Conservation (phyloP, 257 asterid species). For the Verbascum thapsus region DNA sequence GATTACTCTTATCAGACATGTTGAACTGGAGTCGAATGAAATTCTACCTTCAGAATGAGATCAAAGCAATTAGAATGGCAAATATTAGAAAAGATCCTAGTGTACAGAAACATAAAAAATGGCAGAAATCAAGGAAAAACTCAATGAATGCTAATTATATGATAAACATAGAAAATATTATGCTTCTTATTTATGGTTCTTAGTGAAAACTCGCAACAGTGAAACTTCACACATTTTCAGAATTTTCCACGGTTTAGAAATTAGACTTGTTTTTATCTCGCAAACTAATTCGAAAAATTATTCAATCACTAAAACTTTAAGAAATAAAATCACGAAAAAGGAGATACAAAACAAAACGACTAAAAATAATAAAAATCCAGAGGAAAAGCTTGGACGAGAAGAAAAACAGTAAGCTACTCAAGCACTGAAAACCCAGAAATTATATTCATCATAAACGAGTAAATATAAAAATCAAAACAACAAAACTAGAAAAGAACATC, state of each 20-base stretch:
- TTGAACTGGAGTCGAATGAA: constrained; percentile 18
- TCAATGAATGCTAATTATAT: neutral
- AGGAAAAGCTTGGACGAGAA: neutral
- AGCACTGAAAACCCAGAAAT: neutral
- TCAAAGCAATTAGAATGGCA: constrained; percentile 6
- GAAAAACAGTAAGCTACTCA: neutral
- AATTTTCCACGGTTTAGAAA: neutral
- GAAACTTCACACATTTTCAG: neutral
- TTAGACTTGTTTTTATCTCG: neutral
- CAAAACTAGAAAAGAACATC: neutral
- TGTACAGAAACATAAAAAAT: constrained; percentile 10
- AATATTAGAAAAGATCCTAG: no score
- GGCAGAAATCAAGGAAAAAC: constrained; percentile 7
- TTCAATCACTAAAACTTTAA: neutral
- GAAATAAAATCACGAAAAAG: neutral
- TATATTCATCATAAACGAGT: neutral
- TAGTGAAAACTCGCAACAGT: neutral
- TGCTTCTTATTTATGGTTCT: neutral
- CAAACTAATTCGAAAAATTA: neutral
- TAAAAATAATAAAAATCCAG: neutral
- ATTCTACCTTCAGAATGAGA: constrained; percentile 24
- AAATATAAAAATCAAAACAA: neutral
- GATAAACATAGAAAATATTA: no score
- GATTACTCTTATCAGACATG: constrained; percentile 49
- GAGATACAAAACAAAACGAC: neutral